Base-by-base conservation (phyloP, 805 yeast genomes). In the Starmerella ratchasimensis region DNA sequence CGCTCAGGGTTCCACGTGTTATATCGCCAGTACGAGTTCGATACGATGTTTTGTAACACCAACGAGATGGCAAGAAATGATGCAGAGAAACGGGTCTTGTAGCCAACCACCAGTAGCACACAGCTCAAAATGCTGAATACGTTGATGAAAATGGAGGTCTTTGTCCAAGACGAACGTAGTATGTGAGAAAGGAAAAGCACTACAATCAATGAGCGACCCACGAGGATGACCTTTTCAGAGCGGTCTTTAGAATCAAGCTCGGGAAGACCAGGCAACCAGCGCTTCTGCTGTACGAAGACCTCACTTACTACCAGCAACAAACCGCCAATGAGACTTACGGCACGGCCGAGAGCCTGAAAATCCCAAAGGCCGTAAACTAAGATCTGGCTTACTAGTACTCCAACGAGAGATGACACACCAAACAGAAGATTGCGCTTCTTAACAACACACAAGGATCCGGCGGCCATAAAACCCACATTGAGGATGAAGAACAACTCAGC, bases 281-380 rank as follows among this genome's bases (percentile, higher is more conserved):
- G 69, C 61, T 68, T 76, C 62, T 71, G 83, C 46, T 81, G 74
- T 20, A 81, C 86, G 49, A 86, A 68, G 7, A 88, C 75, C 57
- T 88, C 96, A 38, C 88, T 74, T 42, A 83, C 72, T 5, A 88
- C 94, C 52, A 88, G 72, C 49, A 88, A 63, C 45, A 88, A 68
- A 5, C 97, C 97, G 32, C 98, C 98, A 47, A 83, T 76, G 35
- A 88, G 88, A 17, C 93, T 78, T 48, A 86, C 65, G 57, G 83
- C 84, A 63, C 96, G 75, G 53, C 83, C 68, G 51, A 90, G 73
- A 61, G 86, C 88, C 41, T 72, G 72, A 22, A 78, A 67, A 51
- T 86, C 94, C 50, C 78, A 74, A 46, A 82, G 71, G 66, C 97
- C 97, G 55, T 88, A 88, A 43, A 80, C 80, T 11, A 86, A 47